Base-by-base conservation (phyloP, 2,329 filamentous ascomycete species). In the Aspergillus fumigatus region DNA sequence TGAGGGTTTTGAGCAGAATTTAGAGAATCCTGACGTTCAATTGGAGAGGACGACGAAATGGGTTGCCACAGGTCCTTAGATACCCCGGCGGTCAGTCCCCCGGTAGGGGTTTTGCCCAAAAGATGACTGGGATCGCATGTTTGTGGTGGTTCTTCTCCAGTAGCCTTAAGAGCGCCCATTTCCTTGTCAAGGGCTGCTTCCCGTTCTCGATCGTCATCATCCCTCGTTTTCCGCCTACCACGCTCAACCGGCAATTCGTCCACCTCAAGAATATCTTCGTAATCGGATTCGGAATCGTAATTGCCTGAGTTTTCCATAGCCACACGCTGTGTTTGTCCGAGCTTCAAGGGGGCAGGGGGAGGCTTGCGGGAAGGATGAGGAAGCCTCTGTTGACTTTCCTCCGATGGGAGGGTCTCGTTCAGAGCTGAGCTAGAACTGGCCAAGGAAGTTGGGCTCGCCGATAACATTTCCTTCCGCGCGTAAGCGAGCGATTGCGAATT, bases 191-290 rank as follows among this genome's bases (percentile, higher is more conserved):
- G 70, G 1, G 83, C 84, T n/a, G 86, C 72, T 68, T 93, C 90
- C 50, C 92, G 85, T 54, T 90, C 84, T 54, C 82, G 82, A 63
- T 97, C 91, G 66, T 97, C 92, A 59, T 96, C 90, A 70, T 93
- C 91, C 52, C 92, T 84, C 2, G 92, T 96, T 72, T 88, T 90
- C 64, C 90, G 82, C 57, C 92, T 84, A 8, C 92, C 93, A 59
- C 92, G 83, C 52, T 85, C 75, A 38, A 82, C 75, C 0, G 82
- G 77, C 51, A 87, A 78, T 60, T 88, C 86, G 48, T 87, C 82
- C 3, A 88, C 85, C 59, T 90, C 87, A 11, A 90, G 74, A 38
- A 89, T 82, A 60, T 92, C 88, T 57, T 94, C 90, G 64, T 92
- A 94, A 61, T 96, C 92, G 0, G 90, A 92, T 58, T 90, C 90